These are phyloP conservation scores for Lasiosphaeria hispida DNA, from an alignment of 495 filamentous ascomycete species.

Conservation along the genomic window DNA sequence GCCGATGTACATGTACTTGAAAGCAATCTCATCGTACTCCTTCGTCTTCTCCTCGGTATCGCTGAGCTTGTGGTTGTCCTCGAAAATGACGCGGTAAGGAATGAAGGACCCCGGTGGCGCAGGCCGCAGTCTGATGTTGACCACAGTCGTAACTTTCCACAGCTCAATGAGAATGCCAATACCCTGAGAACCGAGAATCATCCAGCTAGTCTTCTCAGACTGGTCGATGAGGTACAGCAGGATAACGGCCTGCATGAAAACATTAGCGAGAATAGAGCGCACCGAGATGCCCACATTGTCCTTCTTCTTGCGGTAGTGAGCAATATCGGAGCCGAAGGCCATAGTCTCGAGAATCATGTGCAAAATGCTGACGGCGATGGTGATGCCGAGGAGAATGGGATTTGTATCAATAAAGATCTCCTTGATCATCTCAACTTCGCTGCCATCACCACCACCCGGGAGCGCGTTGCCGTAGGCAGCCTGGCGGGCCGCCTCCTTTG, in stretches of 20 bases:
- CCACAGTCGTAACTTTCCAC: slow-evolving; percentile 98
- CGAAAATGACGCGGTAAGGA: slow-evolving; percentile 82
- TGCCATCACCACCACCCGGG: slow-evolving; percentile 55
- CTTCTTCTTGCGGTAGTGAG: slow-evolving; percentile 99
- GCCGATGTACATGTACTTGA: slow-evolving; percentile 90
- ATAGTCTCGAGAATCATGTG: slow-evolving; percentile 96
- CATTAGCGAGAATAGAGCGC: slow-evolving; percentile 92
- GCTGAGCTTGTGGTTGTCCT: slow-evolving; percentile 94
- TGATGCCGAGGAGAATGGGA: slow-evolving; percentile 81
- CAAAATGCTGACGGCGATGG: slow-evolving; percentile 76
- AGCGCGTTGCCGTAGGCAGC: slow-evolving; percentile 60
- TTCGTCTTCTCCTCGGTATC: slow-evolving; percentile 97
- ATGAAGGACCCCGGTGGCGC: slow-evolving; percentile 65
- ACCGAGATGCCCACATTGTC: slow-evolving; percentile 95
- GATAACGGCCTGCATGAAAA: slow-evolving; percentile 95
- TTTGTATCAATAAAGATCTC: slow-evolving; percentile 92
- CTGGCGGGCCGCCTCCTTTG: slow-evolving; percentile 74
- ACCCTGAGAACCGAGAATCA: slow-evolving; percentile 93
- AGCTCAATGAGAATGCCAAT: slow-evolving; percentile 92
- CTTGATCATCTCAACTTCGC: slow-evolving; percentile 94
- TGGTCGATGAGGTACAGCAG: slow-evolving; percentile 99
- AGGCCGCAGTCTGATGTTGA: slow-evolving; percentile 80
- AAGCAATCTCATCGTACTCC: slow-evolving; percentile 96
- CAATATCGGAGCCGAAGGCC: slow-evolving; percentile 95
- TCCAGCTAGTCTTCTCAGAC: slow-evolving; percentile 95